Conservation (phyloP, 1,284 basidiomycete species). For the Cerrena zonata region DNA sequence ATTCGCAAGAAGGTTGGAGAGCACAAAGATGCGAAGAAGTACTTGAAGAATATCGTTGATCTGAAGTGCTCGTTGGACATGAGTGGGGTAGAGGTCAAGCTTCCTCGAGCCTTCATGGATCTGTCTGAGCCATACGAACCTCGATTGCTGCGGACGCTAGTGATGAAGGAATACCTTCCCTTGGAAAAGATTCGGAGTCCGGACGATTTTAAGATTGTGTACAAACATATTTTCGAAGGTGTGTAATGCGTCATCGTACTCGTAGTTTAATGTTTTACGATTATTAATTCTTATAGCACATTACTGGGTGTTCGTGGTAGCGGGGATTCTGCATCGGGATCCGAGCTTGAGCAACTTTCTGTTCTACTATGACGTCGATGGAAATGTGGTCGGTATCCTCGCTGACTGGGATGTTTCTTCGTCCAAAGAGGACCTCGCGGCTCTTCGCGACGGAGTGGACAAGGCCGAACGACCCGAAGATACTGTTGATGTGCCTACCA, state of each 20-base stretch:
- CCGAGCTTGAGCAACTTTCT: neutral
- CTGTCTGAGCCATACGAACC: neutral
- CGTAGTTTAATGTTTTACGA: neutral
- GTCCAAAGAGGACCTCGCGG: neutral
- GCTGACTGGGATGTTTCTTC: neutral
- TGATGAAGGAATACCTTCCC: conserved; percentile 11
- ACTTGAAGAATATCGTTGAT: conserved; percentile 11
- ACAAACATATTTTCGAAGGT: conserved; percentile 10
- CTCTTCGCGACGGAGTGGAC: neutral
- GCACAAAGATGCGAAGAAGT: neutral
- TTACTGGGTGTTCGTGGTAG: conserved; percentile 4
- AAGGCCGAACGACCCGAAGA: neutral
- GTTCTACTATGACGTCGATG: conserved; percentile 1
- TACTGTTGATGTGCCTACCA: neutral
- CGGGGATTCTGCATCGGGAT: conserved; percentile 2
- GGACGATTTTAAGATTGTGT: conserved; percentile 11
- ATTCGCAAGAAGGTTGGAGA: neutral
- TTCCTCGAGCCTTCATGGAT: conserved; percentile 7
- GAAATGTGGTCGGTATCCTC: neutral
- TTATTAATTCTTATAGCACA: conserved; percentile 3
- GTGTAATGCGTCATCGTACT: neutral
- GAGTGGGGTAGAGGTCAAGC: conserved; percentile 1
- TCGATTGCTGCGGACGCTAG: conserved; percentile 12
- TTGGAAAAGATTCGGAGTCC: conserved; percentile 8
- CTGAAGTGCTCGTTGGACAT: conserved; percentile 7